Evolutionary conservation across 1,284 basidiomycete species (phyloP), one percentile per base, ranked within the genome.

Genomic region (Takashimella koratensis): DNA sequence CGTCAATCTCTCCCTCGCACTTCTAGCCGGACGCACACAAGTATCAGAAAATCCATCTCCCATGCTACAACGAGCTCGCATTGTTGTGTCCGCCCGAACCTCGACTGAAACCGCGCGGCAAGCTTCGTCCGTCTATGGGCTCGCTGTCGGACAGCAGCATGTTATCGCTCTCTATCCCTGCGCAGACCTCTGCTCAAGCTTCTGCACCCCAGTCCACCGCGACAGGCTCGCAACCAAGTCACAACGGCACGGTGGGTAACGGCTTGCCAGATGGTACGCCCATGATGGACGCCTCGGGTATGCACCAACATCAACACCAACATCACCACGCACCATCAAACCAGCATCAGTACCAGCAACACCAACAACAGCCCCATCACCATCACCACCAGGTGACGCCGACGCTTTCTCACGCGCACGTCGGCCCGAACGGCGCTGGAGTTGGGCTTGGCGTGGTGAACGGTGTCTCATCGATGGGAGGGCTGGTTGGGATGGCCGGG

Each of bases 31-130:
- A 70, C 16, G 58, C 61, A 2, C 59, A 63, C 50, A 71, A 69
- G 53, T 60, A 58, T 30, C 63, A 62, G 39, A 68, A 68, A 54
- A 68, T 73, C 41, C 62, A 69, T 40, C 50, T 73, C 13, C 68
- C 70, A 8, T 63, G 55, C 24, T 73, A 60, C 54, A 66, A 71
- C 41, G 53, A 60, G 4, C 56, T 73, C 3, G 55, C 59, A 2
- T 44, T 67, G 0, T 57, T 73, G 3, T 73, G 71, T 50, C 53
- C 65, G 1, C 22, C 27, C 19, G 57, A 62, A n/a, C 20, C 11
- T 45, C 56, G 55, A 47, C 43, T 47, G 50, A 54, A 40, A 19
- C 25, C 21, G 19, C 51, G 45, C 44, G 54, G 21, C 40, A 67
- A 56, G 56, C 53, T 54, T 48, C 64, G 53, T 52, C 55, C 27